A percentile compares a stretch with the other conserved stretches of the same genome.
Conservation (phyloP, 352 stramenopile species). For the Pythium phragmiticola region DNA sequence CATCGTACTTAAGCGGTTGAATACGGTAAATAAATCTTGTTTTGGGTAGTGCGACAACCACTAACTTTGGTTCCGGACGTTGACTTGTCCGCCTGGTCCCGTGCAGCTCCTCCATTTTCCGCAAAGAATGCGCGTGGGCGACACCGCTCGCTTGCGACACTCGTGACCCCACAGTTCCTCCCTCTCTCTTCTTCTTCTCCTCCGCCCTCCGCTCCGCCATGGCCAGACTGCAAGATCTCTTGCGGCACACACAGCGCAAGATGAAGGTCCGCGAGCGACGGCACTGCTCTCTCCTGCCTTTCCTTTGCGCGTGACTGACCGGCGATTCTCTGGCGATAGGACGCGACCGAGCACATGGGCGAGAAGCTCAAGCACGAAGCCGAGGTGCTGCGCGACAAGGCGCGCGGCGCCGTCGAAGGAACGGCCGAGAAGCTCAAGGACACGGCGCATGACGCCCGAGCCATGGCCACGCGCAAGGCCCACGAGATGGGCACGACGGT, state of each 20-base stretch:
- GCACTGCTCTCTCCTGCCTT: neutral
- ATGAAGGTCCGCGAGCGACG: conserved; percentile 5
- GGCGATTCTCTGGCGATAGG: neutral
- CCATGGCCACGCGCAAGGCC: conserved; percentile 28
- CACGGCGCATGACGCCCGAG: conserved; percentile 28
- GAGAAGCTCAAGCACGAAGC: conserved; percentile 26
- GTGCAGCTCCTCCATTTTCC: neutral
- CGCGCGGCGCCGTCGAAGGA: conserved; percentile 13
- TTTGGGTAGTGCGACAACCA: neutral
- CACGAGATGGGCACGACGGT: conserved; percentile 32
- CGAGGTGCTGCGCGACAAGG: conserved; percentile 27
- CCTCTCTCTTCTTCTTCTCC: neutral
- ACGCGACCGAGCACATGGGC: conserved; percentile 9
- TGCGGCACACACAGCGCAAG: conserved; percentile 16
- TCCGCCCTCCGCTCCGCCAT: neutral
- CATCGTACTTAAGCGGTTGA: neutral
- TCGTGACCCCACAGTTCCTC: neutral
- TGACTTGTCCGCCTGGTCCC: neutral
- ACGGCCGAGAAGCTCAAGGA: conserved; percentile 15
- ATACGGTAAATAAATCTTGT: neutral
- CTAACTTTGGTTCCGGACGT: conserved; percentile 3
- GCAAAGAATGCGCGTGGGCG: conserved; percentile 2
- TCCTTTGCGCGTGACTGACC: neutral
- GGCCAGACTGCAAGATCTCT: conserved; percentile 12
- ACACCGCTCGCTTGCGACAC: conserved; percentile 9